Evolutionary conservation across 2,329 filamentous ascomycete genomes (phyloP).

Genomic region (Colletotrichum shisoi): DNA sequence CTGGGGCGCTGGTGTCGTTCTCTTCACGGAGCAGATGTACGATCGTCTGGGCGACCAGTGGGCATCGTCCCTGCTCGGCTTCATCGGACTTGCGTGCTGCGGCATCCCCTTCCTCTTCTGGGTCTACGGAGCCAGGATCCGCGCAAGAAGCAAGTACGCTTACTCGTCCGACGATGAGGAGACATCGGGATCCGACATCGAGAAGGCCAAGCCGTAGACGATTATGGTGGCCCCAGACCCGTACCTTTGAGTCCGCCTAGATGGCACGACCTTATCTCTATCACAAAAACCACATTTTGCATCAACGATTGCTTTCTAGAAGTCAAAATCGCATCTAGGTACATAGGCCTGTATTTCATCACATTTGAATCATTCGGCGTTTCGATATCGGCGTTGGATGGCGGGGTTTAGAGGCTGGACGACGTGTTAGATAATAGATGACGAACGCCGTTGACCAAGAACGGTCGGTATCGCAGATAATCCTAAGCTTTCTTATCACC

Average conservation of each 20-base stretch:
- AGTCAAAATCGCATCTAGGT: not conserved
- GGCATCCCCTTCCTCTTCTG: constrained; percentile 85
- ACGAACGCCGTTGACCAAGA: not conserved
- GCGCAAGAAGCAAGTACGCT: constrained; percentile 74
- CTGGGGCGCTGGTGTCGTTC: constrained; percentile 79
- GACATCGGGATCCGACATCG: constrained; percentile 48
- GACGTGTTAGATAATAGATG: constrained; percentile 10
- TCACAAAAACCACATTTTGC: not conserved
- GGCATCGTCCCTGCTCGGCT: constrained; percentile 76
- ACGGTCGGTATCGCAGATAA: constrained; percentile 18
- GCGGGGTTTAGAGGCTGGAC: not conserved
- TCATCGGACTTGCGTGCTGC: constrained; percentile 79
- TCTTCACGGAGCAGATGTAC: constrained; percentile 87
- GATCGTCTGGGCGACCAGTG: constrained; percentile 75
- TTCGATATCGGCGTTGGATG: constrained; percentile 6
- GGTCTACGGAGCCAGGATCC: constrained; percentile 75
- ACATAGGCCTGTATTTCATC: not conserved
- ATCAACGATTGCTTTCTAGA: not conserved
- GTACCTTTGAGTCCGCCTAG: constrained; percentile 33
- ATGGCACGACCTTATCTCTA: not conserved
- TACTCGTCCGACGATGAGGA: constrained; percentile 68
- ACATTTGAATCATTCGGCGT: constrained; percentile 23
- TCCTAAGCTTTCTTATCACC: constrained; percentile 5
- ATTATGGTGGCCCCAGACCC: constrained; percentile 23
- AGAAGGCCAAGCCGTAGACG: constrained; percentile 47